Evolutionary conservation across 192 early-diverging fungal genomes (phyloP), one percentile per base, ranked within the genome.

Genomic region (Podila horticola): DNA sequence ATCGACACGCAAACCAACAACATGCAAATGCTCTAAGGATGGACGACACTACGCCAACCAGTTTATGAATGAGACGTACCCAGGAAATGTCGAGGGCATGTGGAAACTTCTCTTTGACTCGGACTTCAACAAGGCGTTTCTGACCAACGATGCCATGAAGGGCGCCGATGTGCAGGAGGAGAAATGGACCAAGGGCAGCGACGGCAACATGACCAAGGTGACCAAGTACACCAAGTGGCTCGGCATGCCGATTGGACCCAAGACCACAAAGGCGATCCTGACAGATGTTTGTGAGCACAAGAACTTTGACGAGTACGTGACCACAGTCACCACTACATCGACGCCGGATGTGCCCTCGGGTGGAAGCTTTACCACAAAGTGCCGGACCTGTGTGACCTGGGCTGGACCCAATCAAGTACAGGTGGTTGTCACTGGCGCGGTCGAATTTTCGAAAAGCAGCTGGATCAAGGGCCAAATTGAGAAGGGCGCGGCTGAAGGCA

Each of bases 381-480:
- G 85, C 52, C 48, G 85, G 22, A 87, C 85, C 0, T 90, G 89
- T 73, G 79, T 90, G 7, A 88, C 85, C 31, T 86, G 79, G 84
- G 81, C 84, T 50, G 86, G 84, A 17, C 64, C 74, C 30, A 68
- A 71, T 50, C 69, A 82, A 48, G 69, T 84, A 1, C 76, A 74
- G 7, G 59, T 90, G 7, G 70, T 83, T 4, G 89, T 87, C 5
- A 87, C 83, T n/a, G 75, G 72, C 13, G 38, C 65, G 1, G 85
- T 88, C 3, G 87, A 88, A 24, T 90, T 90, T 66, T 75, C 86
- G 50, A 87, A 87, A 67, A 62, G 57, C 50, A 81, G 82, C 9
- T 86, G 84, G 85, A 67, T 90, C 28, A 90, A 90, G 82, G 82
- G 88, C 77, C 84, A 84, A 24, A 90, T 90, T 64, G 87, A 90